Evolutionary conservation across 345 rosid genomes (phyloP).

Genomic region (Acer campestre): DNA sequence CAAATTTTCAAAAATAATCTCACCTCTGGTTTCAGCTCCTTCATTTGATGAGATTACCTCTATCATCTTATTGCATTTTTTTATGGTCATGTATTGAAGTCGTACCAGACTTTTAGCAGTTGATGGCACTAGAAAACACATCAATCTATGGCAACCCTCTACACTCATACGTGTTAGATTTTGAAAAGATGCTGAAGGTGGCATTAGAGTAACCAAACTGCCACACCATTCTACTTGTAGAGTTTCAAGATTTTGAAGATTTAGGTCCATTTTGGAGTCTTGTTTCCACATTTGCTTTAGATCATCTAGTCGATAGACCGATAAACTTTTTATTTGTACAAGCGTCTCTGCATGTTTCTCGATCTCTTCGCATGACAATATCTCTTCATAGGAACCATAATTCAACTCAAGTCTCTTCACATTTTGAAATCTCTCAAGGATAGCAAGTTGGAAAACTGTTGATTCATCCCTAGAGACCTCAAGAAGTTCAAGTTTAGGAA

Average conservation of each 20-base stretch:
- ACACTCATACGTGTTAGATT: not conserved
- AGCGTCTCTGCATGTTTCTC: too few species aligned
- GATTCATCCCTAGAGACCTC: not conserved
- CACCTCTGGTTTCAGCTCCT: not conserved
- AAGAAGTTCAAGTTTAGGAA: not conserved
- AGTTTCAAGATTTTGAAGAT: too few species aligned
- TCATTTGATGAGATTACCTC: not conserved
- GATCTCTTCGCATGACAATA: constrained; percentile 14
- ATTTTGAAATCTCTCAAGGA: not conserved
- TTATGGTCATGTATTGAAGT: too few species aligned
- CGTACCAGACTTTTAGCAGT: too few species aligned
- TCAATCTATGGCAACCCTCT: not conserved
- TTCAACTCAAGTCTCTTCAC: not conserved
- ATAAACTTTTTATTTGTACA: not conserved
- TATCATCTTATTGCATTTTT: not conserved
- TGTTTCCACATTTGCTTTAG: not conserved
- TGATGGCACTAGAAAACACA: too few species aligned
- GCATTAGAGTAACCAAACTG: not conserved
- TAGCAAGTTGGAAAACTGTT: not conserved
- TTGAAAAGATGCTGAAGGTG: not conserved
- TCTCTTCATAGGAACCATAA: not conserved
- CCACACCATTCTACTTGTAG: not conserved
- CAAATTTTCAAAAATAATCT: not conserved
- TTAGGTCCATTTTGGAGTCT: not conserved
- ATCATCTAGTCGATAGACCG: not conserved